Evolutionary conservation across 176 grass and related monocot genomes (phyloP), one percentile per base, ranked within the genome.

Genomic region (Rhipidocladum racemiflorum): DNA sequence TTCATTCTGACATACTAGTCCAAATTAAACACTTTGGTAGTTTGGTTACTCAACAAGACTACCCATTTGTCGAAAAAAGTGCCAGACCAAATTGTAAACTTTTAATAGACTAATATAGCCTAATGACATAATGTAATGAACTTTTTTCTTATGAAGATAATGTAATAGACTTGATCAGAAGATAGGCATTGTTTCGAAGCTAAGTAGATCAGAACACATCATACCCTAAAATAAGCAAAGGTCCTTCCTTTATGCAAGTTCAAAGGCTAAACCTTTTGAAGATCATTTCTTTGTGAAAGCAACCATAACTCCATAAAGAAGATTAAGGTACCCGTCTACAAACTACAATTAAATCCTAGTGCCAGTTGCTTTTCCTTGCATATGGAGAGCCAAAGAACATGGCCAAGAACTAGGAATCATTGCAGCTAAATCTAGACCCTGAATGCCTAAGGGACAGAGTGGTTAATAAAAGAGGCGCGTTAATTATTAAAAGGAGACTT

Each of bases 351-450:
- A 56, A 61, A 60, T 30, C 76, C 11, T 0, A 21, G 50, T 64
- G 32, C 10, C 2, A 45, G 6, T 85, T 42, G 6, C 7, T 35
- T 63, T 69, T 50, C 32, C 16, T 74, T 75, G 5, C 34, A 73
- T 25, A 65, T 1, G 35, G 21, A 53, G 32, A 35, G 6, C 21
- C 5, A 45, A 65, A 65, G 30, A 25, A 53, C 56, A 55, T 21
- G 50, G 70, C 6, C 32, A 75, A 51, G 46, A 85, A 78, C 14
- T 25, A 70, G 29, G 15, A 30, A 78, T 30, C 17, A 68, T 76
- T 68, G 32, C 14, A 32, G 74, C 65, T 71, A 61, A 78, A 62
- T 3, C 1, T 85, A 70, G 40, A 66, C 61, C 10, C 6, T 71
- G 65, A 72, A 85, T 85, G 55, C 65, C 63, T 85, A 85, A 53